Percentiles rank a stretch among this genome's conserved stretches.
These are phyloP conservation scores for Cynara cardunculus DNA, from an alignment of 129 eudicot species.

Conservation along the genomic window DNA sequence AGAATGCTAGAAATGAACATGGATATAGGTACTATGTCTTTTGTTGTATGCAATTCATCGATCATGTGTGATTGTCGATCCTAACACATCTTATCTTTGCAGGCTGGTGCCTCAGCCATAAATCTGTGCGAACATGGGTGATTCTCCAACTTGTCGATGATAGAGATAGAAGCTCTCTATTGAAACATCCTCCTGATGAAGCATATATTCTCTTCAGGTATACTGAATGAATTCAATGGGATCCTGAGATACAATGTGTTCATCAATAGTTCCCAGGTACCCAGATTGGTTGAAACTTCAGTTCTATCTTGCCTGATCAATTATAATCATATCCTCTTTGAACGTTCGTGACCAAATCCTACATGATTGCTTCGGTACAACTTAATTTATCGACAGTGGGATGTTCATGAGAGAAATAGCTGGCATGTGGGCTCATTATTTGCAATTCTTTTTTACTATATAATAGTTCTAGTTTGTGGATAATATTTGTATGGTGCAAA, in stretches of 20 bases:
- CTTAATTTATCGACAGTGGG: no score
- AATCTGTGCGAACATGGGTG: not conserved
- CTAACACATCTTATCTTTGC: not conserved
- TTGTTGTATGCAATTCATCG: not conserved
- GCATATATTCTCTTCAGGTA: no score
- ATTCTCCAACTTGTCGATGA: not conserved
- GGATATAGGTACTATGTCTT: not conserved
- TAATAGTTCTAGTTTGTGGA: not conserved
- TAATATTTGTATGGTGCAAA: not conserved
- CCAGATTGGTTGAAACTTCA: no score
- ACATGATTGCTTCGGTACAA: no score
- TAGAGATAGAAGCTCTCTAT: not conserved
- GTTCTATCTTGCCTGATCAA: no score
- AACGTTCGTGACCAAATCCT: no score
- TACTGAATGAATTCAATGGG: no score
- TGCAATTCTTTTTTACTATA: not conserved
- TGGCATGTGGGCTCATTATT: not conserved
- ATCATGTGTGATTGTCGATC: not conserved
- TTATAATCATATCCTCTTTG: no score
- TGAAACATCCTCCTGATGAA: not conserved
- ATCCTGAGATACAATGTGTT: no score
- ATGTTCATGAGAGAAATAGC: not conserved
- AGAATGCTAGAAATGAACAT: not conserved
- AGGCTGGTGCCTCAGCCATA: not conserved
- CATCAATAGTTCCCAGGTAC: no score